phyloP scores from a whole-genome alignment of 495 filamentous ascomycete species.

The Bacidia gigantensis region DNA sequence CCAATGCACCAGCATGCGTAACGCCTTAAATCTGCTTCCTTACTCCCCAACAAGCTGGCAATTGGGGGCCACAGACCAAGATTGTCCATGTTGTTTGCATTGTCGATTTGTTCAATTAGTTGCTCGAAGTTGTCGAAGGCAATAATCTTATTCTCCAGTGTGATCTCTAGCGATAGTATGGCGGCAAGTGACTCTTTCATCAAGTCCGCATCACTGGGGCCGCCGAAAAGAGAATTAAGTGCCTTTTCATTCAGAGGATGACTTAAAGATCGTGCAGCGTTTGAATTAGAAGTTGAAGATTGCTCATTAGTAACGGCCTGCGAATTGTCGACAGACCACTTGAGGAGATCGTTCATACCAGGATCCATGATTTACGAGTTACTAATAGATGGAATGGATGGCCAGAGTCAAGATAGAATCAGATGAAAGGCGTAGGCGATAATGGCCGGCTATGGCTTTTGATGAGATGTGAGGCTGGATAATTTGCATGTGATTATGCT shows the following conservation, averaged over 20 bases:
- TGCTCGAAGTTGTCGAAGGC: constrained; percentile 97
- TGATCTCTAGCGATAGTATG: constrained; percentile 46
- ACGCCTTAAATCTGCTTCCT: constrained; percentile 55
- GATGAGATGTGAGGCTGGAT: too few species aligned
- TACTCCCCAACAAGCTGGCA: constrained; percentile 47
- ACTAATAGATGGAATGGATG: too few species aligned
- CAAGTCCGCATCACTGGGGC: constrained; percentile 73
- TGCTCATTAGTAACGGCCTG: constrained; percentile 25
- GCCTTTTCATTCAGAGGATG: constrained; percentile 46
- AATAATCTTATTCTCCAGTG: constrained; percentile 62
- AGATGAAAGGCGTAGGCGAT: too few species aligned
- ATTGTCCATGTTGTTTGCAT: constrained; percentile 78
- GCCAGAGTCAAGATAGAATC: too few species aligned
- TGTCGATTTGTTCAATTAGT: constrained; percentile 81
- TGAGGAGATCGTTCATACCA: constrained; percentile 65
- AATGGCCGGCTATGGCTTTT: too few species aligned
- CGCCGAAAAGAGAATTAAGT: constrained; percentile 61
- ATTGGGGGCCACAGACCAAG: constrained; percentile 72
- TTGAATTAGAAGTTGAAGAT: constrained; percentile 28
- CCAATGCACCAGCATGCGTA: constrained; percentile 88
- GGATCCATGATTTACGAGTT: too few species aligned
- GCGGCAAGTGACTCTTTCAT: constrained; percentile 75
- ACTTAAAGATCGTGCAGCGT: constrained; percentile 24
- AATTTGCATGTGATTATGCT: too few species aligned
- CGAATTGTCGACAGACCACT: constrained; percentile 86